Evolutionary conservation across 2,329 filamentous ascomycete species (phyloP), one percentile per base, ranked within the genome.

Genomic region (Penicillium sp.): DNA sequence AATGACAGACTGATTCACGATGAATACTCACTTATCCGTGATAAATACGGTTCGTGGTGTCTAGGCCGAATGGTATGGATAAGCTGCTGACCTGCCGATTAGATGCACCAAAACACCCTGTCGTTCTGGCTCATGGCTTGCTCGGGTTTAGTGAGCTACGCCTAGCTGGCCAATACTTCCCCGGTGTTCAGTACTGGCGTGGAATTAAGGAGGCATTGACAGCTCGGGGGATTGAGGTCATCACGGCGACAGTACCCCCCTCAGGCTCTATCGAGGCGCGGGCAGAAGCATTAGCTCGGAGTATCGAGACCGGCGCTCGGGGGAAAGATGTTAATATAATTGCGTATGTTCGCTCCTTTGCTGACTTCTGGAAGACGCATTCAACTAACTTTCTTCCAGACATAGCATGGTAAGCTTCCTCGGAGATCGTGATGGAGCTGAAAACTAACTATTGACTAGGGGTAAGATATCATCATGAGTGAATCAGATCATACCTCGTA

Each of bases 51-150:
- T 80, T 64, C 19, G 60, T 45, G 3, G 0, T 2, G 11, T 28
- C 29, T 19, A 14, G 25, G 1, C 22, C 13, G 36, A 28, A 29
- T 11, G 0, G 12, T 16, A 5, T 29, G 3, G n/a, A 4, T 1
- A 12, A 50, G 0, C n/a, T 40, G 37, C 30, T 39, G 2, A 29
- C 2, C 19, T 3, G 9, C 39, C 2, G n/a, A 18, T 34, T 16
- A 72, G 67, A 67, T 42, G 66, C 70, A 8, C 79, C 76, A 35
- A 79, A 79, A 61, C 64, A 83, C 58, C 79, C 81, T 2, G 77
- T 85, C 44, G 76, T 85, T 41, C 77, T 85, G 9, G 82, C 82
- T 4, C 82, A 85, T 66, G 82, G 82, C n/a, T 72, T 85, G 10
- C 69, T 85, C 16, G 82, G 82, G n/a, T 85, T 85, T 63, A 80